A percentile compares a stretch with the other conserved stretches of the same genome.
These are phyloP conservation scores for Cladosporium austrohemisphaericum DNA, from an alignment of 2,329 filamentous ascomycete species.

Conservation along the genomic window DNA sequence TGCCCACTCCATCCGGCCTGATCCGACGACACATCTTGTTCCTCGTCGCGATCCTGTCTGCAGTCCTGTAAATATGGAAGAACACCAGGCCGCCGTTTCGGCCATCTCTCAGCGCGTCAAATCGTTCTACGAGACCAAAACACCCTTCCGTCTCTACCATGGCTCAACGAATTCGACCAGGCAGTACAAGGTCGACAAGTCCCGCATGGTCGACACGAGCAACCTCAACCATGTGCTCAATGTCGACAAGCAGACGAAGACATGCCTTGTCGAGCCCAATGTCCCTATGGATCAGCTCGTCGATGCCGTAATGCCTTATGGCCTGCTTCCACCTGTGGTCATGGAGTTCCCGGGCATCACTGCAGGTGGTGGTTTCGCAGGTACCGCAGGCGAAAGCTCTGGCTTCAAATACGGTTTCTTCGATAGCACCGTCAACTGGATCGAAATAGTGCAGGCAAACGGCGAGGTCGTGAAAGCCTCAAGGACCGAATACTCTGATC, in stretches of 20 bases:
- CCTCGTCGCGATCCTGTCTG: no score
- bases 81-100: slow-evolving; percentile 36
- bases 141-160: slow-evolving; percentile 53
- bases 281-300: slow-evolving; percentile 65
- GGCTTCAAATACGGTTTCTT: slow-evolving; percentile 67
- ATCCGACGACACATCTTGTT: no score
- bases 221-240: slow-evolving; percentile 58
- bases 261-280: slow-evolving; percentile 66
- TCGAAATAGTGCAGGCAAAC: slow-evolving; percentile 63
- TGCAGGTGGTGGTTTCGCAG: slow-evolving; percentile 64
- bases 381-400: slow-evolving; percentile 65
- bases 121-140: slow-evolving; percentile 39
- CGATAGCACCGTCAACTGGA: slow-evolving; percentile 56
- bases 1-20: no score
- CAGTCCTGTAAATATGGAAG: slow-evolving; percentile 27
- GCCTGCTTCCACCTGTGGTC: slow-evolving; percentile 61
- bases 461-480: slow-evolving; percentile 57
- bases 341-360: slow-evolving; percentile 74
- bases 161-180: slow-evolving; percentile 54
- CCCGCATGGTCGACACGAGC: slow-evolving; percentile 60
- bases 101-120: slow-evolving; percentile 39
- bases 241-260: slow-evolving; percentile 52
- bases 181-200: slow-evolving; percentile 37
- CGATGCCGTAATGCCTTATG: slow-evolving; percentile 52
- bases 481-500: slow-evolving; percentile 51